Percentiles rank a stretch among this genome's conserved stretches.
These are phyloP conservation scores for Wickerhamiella cacticola DNA, from an alignment of 805 yeast species.

Conservation along the genomic window DNA sequence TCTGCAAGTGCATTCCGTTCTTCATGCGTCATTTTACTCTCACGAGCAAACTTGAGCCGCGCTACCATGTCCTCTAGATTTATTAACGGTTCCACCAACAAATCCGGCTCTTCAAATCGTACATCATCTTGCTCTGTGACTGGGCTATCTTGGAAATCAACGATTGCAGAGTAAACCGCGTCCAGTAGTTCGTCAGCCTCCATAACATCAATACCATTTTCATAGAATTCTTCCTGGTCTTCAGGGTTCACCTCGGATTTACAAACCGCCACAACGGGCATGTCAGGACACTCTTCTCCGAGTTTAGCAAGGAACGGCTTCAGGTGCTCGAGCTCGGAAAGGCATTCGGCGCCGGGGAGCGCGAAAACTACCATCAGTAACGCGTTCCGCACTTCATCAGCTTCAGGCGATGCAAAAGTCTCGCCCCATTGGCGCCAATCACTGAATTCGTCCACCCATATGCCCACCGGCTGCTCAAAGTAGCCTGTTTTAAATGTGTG, in stretches of 20 bases:
- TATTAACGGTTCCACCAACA: conserved; percentile 13
- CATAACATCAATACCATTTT: conserved; percentile 11
- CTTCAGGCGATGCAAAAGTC: conserved; percentile 27
- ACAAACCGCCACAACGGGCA: conserved; percentile 19
- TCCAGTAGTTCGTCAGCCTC: conserved; percentile 8
- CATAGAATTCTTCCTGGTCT: conserved; percentile 13
- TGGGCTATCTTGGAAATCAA: not conserved
- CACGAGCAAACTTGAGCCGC: conserved; percentile 23
- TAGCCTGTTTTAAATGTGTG: conserved; percentile 26
- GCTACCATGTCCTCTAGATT: conserved; percentile 25
- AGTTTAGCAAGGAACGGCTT: not conserved
- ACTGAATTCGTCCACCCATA: conserved; percentile 30
- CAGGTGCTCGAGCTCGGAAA: conserved; percentile 14
- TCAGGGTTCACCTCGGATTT: conserved; percentile 13
- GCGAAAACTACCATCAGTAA: conserved; percentile 29
- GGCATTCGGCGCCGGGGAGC: conserved; percentile 17
- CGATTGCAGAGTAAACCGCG: conserved; percentile 3
- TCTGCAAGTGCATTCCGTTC: conserved; percentile 28
- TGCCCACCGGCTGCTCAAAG: conserved; percentile 27
- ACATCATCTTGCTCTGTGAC: not conserved
- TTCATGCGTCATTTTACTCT: conserved; percentile 22
- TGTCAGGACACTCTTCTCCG: not conserved
- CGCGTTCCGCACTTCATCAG: conserved; percentile 30
- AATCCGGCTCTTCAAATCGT: not conserved
- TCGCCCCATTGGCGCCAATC: conserved; percentile 25